Evolutionary conservation across 768 basidiomycete species (phyloP), one percentile per base, ranked within the genome.

Genomic region (Russula ochroleuca): DNA sequence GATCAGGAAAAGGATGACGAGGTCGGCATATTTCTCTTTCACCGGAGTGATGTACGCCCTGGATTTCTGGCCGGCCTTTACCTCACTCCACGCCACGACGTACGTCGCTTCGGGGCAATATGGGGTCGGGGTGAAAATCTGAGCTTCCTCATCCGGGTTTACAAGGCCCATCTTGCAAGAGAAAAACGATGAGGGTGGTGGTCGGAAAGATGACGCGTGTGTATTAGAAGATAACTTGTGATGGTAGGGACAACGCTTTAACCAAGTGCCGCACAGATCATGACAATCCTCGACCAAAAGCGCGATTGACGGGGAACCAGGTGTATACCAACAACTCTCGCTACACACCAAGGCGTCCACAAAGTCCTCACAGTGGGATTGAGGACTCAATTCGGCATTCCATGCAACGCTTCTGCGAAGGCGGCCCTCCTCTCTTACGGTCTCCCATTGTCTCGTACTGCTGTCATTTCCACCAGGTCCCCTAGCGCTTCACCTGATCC

Each of bases 41-140:
- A 50, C 63, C 0, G 62, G 28, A 47, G 69, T 71, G 61, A 82
- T 76, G 49, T 80, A 80, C 1, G 67, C 58, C 33, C 66, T 61
- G 2, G 79, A 70, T 1, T 63, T 69, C 41, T 72, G 68, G 48
- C 80, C 81, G 33, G 70, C 74, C 19, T 67, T 56, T 9, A 62
- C 61, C 5, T 71, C 70, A 21, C 81, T 80, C 83, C 84, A 87
- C 65, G 83, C 83, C 48, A 86, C 74, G 28, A 85, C 63, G 65
- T 81, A 78, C 6, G 81, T 67, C 2, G 68, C 71, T 4, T 68
- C 68, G 9, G 76, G 73, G 1, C 25, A 83, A 74, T 37, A 85
- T 73, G 0, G 86, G 10, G 35, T 13, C 13, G 14, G 14, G 38
- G 38, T 13, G 13, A 14, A 38, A 38, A 38, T 38, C 1, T 14